phyloP scores from a whole-genome alignment of 2,329 filamentous ascomycete species.

The Cyclaneusma minus region DNA sequence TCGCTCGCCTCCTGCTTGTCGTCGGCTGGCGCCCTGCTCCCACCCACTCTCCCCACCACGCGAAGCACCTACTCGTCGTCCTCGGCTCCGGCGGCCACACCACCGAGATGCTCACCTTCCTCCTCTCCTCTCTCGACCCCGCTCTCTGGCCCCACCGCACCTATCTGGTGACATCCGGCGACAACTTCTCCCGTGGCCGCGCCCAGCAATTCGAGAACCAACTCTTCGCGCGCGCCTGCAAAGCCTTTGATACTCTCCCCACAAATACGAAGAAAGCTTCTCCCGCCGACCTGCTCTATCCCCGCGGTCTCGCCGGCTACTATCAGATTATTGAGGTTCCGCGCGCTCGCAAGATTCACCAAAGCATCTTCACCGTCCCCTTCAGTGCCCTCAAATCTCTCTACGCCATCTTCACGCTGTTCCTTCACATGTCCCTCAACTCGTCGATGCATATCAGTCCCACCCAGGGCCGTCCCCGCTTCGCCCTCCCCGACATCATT shows the following conservation, averaged over 20 bases:
- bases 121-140: constrained; percentile 48
- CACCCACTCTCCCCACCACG: too few relatives aligned
- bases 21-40: too few relatives aligned
- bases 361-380: constrained; percentile 60
- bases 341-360: constrained; percentile 69
- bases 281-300: too few relatives aligned
- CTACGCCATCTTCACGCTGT: constrained; percentile 39
- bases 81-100: constrained; percentile 92
- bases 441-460: constrained; percentile 12
- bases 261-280: too few relatives aligned
- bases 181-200: constrained; percentile 51
- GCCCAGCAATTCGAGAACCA: constrained; percentile 46
- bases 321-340: constrained; percentile 55
- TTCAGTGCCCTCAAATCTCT: constrained; percentile 52
- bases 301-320: constrained; percentile 22
- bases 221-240: too few relatives aligned
- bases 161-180: constrained; percentile 67
- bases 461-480: constrained; percentile 12
- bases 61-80: constrained; percentile 66
- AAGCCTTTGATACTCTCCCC: too few relatives aligned
- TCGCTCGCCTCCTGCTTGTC: too few relatives aligned
- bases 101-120: constrained; percentile 81
- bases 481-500: constrained; percentile 51
- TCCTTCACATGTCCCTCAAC: constrained; percentile 22
- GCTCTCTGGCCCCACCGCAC: constrained; percentile 49